phyloP scores from a whole-genome alignment of 2,329 filamentous ascomycete genomes.

The Aquanectria penicillioides region DNA sequence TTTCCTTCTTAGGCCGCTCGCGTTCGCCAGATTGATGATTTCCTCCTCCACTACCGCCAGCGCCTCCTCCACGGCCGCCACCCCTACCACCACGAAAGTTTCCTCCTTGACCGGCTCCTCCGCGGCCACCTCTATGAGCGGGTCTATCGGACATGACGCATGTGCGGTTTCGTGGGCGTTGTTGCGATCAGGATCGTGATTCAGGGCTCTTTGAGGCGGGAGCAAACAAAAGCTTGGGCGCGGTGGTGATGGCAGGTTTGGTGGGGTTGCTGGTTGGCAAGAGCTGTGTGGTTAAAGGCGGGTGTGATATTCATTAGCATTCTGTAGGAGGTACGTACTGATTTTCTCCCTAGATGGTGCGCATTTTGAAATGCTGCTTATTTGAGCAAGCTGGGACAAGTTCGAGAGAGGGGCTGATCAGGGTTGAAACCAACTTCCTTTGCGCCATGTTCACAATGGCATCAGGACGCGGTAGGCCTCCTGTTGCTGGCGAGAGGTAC shows the following conservation, averaged over 20 bases:
- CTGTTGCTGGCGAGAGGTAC: no score
- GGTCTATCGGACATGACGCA: conserved; percentile 62
- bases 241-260: conserved; percentile 21
- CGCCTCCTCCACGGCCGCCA: conserved; percentile 58
- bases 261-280: conserved; percentile 13
- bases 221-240: conserved; percentile 14
- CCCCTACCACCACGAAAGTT: conserved; percentile 55
- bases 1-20: conserved; percentile 96
- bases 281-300: conserved; percentile 3
- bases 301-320: not conserved
- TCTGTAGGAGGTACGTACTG: not conserved
- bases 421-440: no score
- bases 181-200: conserved; percentile 1
- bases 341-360: not conserved
- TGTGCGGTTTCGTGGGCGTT: conserved; percentile 22
- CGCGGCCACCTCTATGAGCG: conserved; percentile 57
- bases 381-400: not conserved
- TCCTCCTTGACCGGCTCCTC: conserved; percentile 52
- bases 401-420: no score
- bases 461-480: no score
- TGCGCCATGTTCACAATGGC: no score
- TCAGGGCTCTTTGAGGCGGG: conserved; percentile 1
- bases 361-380: not conserved
- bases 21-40: conserved; percentile 57
- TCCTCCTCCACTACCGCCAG: conserved; percentile 36